These are phyloP conservation scores for Leptosphaerulina australis DNA, from an alignment of 2,329 filamentous ascomycete species.

Conservation along the genomic window DNA sequence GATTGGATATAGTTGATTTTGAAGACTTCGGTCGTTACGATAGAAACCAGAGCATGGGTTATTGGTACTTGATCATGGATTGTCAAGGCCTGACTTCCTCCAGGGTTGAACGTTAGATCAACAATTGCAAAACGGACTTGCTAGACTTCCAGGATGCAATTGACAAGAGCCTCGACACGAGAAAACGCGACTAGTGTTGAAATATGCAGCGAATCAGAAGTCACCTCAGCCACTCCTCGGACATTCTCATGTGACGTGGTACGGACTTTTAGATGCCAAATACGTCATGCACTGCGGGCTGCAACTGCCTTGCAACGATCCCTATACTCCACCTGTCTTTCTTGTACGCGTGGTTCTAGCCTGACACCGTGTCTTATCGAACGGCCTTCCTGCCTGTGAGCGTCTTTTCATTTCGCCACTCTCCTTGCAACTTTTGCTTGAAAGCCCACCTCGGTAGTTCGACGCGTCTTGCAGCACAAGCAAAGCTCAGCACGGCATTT, in stretches of 20 bases:
- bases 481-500: constrained; percentile 17
- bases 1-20: too few species aligned
- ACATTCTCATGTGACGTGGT: constrained; percentile 32
- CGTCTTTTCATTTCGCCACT: constrained; percentile 29
- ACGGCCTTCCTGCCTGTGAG: constrained; percentile 24
- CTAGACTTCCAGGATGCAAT: background rate
- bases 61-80: background rate
- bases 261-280: constrained; percentile 23
- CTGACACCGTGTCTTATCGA: constrained; percentile 21
- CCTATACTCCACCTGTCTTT: constrained; percentile 28
- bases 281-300: constrained; percentile 46
- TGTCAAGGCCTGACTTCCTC: background rate
- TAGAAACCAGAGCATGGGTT: too few species aligned
- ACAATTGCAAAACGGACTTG: background rate
- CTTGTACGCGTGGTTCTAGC: constrained; percentile 30
- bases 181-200: constrained; percentile 21
- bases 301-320: constrained; percentile 45
- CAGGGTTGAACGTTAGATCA: too few species aligned
- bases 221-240: constrained; percentile 26
- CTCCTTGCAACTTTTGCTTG: constrained; percentile 24
- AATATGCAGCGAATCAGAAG: constrained; percentile 31
- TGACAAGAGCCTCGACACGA: constrained; percentile 11
- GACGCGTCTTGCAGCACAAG: constrained; percentile 23
- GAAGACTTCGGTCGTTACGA: too few species aligned
- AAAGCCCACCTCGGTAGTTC: constrained; percentile 21